Base-by-base conservation (phyloP, 768 basidiomycete genomes). In the Serpula lacrymans region DNA sequence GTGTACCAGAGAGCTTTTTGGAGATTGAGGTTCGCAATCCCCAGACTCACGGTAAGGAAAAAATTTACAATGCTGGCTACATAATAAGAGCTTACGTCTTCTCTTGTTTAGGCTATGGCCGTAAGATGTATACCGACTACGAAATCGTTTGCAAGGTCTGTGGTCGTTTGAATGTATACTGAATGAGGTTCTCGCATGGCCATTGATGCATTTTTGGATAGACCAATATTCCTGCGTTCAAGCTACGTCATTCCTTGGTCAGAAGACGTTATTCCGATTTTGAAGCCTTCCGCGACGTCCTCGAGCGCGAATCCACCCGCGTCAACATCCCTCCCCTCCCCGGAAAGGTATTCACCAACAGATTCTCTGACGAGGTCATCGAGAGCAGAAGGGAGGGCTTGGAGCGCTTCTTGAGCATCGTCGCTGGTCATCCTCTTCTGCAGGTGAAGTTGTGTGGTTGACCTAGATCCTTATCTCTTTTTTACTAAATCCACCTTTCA, bases 81-180 rank as follows among this genome's bases (percentile, higher is more conserved):
- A 12, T 30, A 31, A 21, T 36, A 35, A 34, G 4, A 12, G 26
- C 12, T 24, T 22, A 10, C 4, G 22, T 32, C 6, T 11, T 28
- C 4, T 21, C 22, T 24, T 26, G 18, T 37, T 1, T 58, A 92
- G 93, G 93, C 22, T 92, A 94, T 55, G 95, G 96, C 21, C 74
- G 96, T 54, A 97, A 97, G 76, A 95, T 95, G 94, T 99, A 89
- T 67, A 99, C 96, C 29, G 95, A 98, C 72, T 98, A 98, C 57
- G 96, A 99, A 69, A 84, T 99, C 43, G 85, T 97, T 32, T 96
- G 92, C 77, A 93, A 93, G 80, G 94, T 88, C 43, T 47, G 74
- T 55, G 47, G 24, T 7, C 32, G 37, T 5, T 9, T 28, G 29
- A 31, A 30, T 25, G 2, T 6, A 13, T 26, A 11, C 32, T 41